These are phyloP conservation scores for Xylaria sp. DNA, from an alignment of 2,329 filamentous ascomycete genomes.

Conservation along the genomic window DNA sequence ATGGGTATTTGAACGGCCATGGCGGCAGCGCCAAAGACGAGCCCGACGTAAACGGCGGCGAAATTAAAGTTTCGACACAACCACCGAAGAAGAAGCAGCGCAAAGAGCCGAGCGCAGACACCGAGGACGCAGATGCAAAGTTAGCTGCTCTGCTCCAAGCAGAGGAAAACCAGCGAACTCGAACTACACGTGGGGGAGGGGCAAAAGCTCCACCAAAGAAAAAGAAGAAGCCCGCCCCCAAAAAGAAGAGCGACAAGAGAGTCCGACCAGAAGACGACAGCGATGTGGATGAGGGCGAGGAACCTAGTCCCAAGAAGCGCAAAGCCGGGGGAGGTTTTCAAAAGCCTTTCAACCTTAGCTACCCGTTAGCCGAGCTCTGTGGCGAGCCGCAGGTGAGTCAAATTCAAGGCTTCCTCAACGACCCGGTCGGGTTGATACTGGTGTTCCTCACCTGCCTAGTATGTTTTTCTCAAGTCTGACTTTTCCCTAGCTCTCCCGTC, in stretches of 20 bases:
- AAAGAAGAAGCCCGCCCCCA: constrained; percentile 69
- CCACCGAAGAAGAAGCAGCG: constrained; percentile 73
- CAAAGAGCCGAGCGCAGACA: constrained; percentile 67
- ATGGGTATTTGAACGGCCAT: constrained; percentile 45
- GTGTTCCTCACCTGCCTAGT: neutral
- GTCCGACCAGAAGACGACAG: constrained; percentile 83
- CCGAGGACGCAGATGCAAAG: constrained; percentile 83
- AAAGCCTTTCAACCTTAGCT: constrained; percentile 81
- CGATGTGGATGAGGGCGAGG: constrained; percentile 73
- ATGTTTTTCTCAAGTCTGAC: constrained; percentile 25
- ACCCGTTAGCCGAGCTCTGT: constrained; percentile 74
- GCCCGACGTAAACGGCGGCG: constrained; percentile 52
- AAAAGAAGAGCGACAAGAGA: constrained; percentile 81
- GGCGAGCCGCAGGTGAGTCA: constrained; percentile 72
- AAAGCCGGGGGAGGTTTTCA: constrained; percentile 95
- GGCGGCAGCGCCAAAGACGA: constrained; percentile 48
- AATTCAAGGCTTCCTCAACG: neutral
- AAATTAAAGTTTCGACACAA: constrained; percentile 61
- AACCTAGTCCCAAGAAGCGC: constrained; percentile 70
- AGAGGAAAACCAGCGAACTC: constrained; percentile 82
- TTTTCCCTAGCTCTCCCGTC: constrained; percentile 79
- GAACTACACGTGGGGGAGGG: constrained; percentile 81
- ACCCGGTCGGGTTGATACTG: neutral
- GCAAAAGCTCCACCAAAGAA: constrained; percentile 66
- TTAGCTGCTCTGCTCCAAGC: constrained; percentile 90